These are phyloP conservation scores for Tricholoma sp. DNA, from an alignment of 768 basidiomycete genomes.

Conservation along the genomic window DNA sequence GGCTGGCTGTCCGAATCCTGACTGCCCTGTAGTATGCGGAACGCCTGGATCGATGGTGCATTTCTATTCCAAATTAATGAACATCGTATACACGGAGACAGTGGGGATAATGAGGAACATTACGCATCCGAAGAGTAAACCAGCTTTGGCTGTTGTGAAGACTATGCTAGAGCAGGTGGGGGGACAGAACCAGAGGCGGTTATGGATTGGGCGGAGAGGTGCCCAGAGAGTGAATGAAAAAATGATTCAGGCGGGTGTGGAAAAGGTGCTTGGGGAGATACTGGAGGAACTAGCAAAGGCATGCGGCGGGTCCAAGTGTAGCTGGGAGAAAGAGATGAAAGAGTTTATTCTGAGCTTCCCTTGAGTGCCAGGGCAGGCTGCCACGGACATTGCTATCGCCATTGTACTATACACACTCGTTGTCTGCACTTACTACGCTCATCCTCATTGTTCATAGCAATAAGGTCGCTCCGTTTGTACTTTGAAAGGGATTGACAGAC, in stretches of 20 bases:
- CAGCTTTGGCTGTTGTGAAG: conserved; percentile 39
- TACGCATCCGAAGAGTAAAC: conserved; percentile 30
- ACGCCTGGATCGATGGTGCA: conserved; percentile 79
- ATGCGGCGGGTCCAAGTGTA: conserved; percentile 52
- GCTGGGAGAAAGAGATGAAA: conserved; percentile 60
- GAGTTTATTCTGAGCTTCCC: conserved; percentile 60
- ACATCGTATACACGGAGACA: conserved; percentile 45
- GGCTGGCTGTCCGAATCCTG: conserved; percentile 75
- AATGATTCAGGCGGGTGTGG: conserved; percentile 12
- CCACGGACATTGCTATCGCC: neutral
- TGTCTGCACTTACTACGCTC: neutral
- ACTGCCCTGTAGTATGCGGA: conserved; percentile 75
- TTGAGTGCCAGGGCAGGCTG: conserved; percentile 24
- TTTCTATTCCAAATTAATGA: conserved; percentile 47
- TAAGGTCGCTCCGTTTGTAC: too few relatives aligned
- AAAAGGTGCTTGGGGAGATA: conserved; percentile 28
- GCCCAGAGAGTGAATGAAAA: conserved; percentile 9
- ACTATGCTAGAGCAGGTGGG: conserved; percentile 24
- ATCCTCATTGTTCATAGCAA: neutral
- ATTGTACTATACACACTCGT: neutral
- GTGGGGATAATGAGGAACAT: conserved; percentile 27
- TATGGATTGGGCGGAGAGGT: conserved; percentile 10
- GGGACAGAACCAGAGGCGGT: neutral
- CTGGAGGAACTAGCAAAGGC: conserved; percentile 24
- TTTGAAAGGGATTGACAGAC: too few relatives aligned